Evolutionary conservation across 1,139 yeast genomes (phyloP).

Genomic region (Suhomyces ambrosiae): DNA sequence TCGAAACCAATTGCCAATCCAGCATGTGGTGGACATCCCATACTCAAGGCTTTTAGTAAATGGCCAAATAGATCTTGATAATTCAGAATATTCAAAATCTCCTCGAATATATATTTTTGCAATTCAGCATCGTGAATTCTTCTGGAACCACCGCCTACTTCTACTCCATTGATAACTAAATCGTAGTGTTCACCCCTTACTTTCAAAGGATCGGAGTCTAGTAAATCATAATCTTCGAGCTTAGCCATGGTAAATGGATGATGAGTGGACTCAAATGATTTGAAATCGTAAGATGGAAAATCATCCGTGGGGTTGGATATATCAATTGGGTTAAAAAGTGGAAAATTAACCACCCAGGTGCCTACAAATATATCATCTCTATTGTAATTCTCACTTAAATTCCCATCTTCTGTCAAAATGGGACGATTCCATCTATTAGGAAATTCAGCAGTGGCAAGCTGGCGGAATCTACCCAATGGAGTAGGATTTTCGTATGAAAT

Average conservation of each 20-base stretch:
- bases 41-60: conserved; percentile 71
- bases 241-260: conserved; percentile 97
- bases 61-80: conserved; percentile 81
- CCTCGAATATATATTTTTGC: conserved; percentile 68
- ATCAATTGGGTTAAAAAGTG: conserved; percentile 79
- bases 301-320: conserved; percentile 21
- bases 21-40: conserved; percentile 99
- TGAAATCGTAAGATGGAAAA: conserved; percentile 64
- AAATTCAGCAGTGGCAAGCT: conserved; percentile 59
- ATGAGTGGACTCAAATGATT: conserved; percentile 69
- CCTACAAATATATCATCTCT: conserved; percentile 54
- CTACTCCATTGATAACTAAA: conserved; percentile 90
- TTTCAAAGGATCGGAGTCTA: conserved; percentile 57
- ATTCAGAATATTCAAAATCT: conserved; percentile 56
- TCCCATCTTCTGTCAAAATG: conserved; percentile 23
- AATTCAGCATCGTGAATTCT: conserved; percentile 86
- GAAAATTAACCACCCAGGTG: conserved; percentile 88
- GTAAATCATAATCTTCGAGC: conserved; percentile 60
- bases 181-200: conserved; percentile 96
- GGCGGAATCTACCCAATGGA: conserved; percentile 86
- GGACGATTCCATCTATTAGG: conserved; percentile 56
- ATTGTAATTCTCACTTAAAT: conserved; percentile 21
- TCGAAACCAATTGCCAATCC: conserved; percentile 96
- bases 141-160: conserved; percentile 95
- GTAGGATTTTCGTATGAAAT: conserved; percentile 89